Percentiles rank a stretch among this genome's conserved stretches.
Evolutionary conservation across 176 grass and related monocot species (phyloP).

Genomic region (Eleusine coracana): DNA sequence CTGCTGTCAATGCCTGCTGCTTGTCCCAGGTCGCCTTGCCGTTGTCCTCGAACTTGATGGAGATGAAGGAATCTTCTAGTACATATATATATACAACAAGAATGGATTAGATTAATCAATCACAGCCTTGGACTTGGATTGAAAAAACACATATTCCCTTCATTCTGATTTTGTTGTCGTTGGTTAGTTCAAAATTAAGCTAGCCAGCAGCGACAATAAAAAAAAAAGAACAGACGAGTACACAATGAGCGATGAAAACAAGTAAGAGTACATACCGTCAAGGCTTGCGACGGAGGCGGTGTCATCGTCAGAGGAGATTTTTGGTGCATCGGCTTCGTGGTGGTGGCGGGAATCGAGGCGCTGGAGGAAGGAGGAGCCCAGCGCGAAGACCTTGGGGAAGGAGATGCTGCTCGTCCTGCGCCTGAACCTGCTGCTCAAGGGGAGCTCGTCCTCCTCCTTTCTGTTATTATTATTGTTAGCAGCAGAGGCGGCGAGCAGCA

Average conservation of each 20-base stretch:
- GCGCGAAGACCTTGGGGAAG: slow-evolving; percentile 71
- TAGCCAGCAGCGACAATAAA: too few species aligned
- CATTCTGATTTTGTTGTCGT: too few species aligned
- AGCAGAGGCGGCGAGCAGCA: slow-evolving; percentile 48
- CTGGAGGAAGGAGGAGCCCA: slow-evolving; percentile 76
- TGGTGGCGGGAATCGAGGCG: slow-evolving; percentile 64
- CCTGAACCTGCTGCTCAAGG: background rate
- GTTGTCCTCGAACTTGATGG: slow-evolving; percentile 98
- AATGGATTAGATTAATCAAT: too few species aligned
- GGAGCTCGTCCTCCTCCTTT: too few species aligned
- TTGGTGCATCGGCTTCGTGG: background rate
- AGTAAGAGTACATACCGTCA: slow-evolving; percentile 53
- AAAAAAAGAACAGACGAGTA: too few species aligned
- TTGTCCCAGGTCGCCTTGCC: slow-evolving; percentile 69
- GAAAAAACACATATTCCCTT: too few species aligned
- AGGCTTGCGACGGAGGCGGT: slow-evolving; percentile 62
- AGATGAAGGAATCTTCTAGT: slow-evolving; percentile 82
- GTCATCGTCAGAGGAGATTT: background rate
- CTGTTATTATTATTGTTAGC: too few species aligned
- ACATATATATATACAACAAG: too few species aligned
- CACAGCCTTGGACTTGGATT: too few species aligned
- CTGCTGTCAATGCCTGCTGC: too few species aligned
- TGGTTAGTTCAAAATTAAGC: too few species aligned
- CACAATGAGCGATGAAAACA: too few species aligned
- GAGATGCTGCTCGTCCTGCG: slow-evolving; percentile 47